phyloP scores from a whole-genome alignment of 2,329 filamentous ascomycete species.

The Phialocephala sp. region DNA sequence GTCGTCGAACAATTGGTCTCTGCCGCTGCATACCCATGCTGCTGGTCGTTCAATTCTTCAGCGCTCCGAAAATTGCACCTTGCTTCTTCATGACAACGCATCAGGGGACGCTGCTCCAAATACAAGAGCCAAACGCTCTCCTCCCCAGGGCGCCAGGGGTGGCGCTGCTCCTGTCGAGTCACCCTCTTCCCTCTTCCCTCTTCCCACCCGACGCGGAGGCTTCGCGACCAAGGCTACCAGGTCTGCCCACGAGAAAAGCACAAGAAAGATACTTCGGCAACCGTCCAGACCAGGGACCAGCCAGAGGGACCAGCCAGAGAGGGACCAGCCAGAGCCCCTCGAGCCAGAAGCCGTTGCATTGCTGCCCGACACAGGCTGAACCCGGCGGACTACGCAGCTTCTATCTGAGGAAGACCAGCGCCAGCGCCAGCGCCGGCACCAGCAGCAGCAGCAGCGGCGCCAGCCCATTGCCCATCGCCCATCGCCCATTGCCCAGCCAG shows the following conservation, averaged over 20 bases:
- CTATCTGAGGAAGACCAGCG: slow-evolving; percentile 3
- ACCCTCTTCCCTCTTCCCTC: no score
- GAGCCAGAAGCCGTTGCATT: slow-evolving; percentile 27
- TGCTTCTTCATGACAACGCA: slow-evolving; percentile 24
- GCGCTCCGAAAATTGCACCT: neutral
- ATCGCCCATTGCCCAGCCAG: no score
- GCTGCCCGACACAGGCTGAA: slow-evolving; percentile 41
- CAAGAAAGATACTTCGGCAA: slow-evolving; percentile 9
- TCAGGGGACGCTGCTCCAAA: slow-evolving; percentile 12
- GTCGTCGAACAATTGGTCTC: neutral
- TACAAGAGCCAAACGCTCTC: neutral
- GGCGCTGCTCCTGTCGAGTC: slow-evolving; percentile 11
- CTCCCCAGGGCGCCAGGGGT: neutral
- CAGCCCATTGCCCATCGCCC: no score
- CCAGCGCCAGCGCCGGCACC: neutral
- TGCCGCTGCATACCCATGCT: neutral
- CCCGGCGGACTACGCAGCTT: slow-evolving; percentile 16
- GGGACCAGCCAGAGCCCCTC: slow-evolving; percentile 8
- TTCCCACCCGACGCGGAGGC: slow-evolving; percentile 1
- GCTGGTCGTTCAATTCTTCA: slow-evolving; percentile 6
- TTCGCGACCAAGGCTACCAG: neutral
- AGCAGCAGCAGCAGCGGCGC: neutral
- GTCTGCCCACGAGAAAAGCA: slow-evolving; percentile 14
- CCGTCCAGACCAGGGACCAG: slow-evolving; percentile 8
- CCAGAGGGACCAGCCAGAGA: no score